Evolutionary conservation across 495 filamentous ascomycete species (phyloP).

Genomic region (Baudoinia panamericana): DNA sequence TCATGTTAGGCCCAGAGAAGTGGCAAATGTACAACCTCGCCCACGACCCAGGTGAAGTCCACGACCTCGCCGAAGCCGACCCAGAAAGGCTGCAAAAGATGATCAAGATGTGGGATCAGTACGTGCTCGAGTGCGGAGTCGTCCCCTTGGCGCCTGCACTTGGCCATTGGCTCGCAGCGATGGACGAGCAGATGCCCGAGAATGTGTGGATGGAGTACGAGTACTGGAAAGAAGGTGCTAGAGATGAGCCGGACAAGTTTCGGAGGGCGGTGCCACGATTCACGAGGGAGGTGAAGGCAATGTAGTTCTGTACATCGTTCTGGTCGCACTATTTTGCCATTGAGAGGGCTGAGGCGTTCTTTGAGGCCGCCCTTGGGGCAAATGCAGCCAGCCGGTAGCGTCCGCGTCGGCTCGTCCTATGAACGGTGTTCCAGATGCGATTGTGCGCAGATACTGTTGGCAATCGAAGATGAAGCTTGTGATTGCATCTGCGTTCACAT

Average conservation of each 20-base stretch:
- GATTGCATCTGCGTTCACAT: no score
- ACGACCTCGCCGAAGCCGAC: conserved; percentile 25
- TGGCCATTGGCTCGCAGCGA: conserved; percentile 41
- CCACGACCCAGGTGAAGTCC: conserved; percentile 25
- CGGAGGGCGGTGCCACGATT: conserved; percentile 39
- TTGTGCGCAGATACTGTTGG: no score
- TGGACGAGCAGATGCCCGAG: conserved; percentile 54
- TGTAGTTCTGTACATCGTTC: no score
- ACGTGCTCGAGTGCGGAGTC: conserved; percentile 48
- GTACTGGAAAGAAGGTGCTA: conserved; percentile 52
- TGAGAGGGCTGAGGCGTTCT: no score
- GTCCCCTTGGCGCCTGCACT: conserved; percentile 31
- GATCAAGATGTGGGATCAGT: conserved; percentile 44
- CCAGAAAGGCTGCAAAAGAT: conserved; percentile 22
- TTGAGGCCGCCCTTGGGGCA: no score
- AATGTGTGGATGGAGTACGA: conserved; percentile 56
- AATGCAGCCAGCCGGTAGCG: no score
- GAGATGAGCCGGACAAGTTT: conserved; percentile 44
- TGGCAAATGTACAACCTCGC: conserved; percentile 29
- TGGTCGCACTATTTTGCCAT: no score
- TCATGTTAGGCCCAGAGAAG: conserved; percentile 25
- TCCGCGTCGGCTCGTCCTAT: no score
- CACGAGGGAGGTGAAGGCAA: conserved; percentile 38
- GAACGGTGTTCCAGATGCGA: no score
- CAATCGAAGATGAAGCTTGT: no score